These are phyloP conservation scores for Ilyonectria mors-panacis DNA, from an alignment of 2,329 filamentous ascomycete species.

Conservation along the genomic window DNA sequence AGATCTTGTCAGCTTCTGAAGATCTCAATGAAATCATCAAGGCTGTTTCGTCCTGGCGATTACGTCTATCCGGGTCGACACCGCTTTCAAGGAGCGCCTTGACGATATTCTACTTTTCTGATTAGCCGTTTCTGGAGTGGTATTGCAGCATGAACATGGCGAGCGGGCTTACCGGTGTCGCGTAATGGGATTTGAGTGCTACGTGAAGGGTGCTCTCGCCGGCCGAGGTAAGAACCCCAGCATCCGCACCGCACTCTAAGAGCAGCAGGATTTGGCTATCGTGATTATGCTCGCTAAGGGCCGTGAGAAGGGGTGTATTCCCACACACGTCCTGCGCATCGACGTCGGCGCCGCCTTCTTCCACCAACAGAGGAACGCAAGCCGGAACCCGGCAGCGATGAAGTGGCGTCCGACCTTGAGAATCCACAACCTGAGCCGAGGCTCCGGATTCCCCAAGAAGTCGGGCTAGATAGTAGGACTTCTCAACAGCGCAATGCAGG, in stretches of 20 bases:
- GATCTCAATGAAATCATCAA: background rate
- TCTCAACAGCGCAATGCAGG: background rate
- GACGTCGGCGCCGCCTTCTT: background rate
- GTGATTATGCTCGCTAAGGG: background rate
- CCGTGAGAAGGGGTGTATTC: background rate
- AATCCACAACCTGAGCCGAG: background rate
- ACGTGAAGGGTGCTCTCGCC: slow-evolving; percentile 3
- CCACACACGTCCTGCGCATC: background rate
- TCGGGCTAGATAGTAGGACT: background rate
- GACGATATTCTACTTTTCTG: background rate
- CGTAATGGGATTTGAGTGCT: background rate
- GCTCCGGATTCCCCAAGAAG: background rate
- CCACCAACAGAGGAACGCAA: background rate
- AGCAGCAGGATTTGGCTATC: background rate
- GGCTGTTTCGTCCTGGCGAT: background rate
- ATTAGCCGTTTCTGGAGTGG: background rate
- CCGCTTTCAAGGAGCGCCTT: background rate
- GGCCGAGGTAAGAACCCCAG: background rate
- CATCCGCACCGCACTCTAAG: slow-evolving; percentile 1
- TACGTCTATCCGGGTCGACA: background rate
- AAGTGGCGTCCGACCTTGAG: background rate
- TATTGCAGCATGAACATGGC: background rate
- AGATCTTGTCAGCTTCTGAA: background rate
- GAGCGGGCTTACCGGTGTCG: background rate
- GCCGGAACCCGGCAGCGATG: background rate